Evolutionary conservation across 2,329 filamentous ascomycete genomes (phyloP).

Genomic region (Aspergillus tamarii): DNA sequence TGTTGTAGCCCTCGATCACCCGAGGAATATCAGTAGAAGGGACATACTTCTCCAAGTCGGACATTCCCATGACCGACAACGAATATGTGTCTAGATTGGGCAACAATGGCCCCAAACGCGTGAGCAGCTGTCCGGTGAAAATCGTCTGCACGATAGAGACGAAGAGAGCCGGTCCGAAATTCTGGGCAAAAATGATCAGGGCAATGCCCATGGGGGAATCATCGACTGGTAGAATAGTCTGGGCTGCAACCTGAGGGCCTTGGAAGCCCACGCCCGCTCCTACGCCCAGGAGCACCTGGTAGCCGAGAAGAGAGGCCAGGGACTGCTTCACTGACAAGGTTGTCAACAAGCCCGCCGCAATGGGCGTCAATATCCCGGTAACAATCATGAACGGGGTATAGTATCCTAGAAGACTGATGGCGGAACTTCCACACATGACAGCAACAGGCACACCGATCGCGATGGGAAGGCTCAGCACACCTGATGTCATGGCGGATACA

Average conservation of each 20-base stretch:
- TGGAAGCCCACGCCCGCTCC: constrained; percentile 34
- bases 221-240: constrained; percentile 27
- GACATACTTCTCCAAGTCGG: background rate
- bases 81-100: background rate
- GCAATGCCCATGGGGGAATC: constrained; percentile 34
- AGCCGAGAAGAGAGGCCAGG: constrained; percentile 29
- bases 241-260: constrained; percentile 31
- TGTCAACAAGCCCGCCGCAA: constrained; percentile 33
- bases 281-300: constrained; percentile 31
- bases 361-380: constrained; percentile 21
- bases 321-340: constrained; percentile 21
- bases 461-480: constrained; percentile 30
- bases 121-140: constrained; percentile 29
- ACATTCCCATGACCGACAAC: background rate
- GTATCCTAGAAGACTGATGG: constrained; percentile 27
- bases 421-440: constrained; percentile 22
- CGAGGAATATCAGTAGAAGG: background rate
- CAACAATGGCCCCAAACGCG: background rate
- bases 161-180: constrained; percentile 34
- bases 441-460: constrained; percentile 25
- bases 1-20: constrained; percentile 6
- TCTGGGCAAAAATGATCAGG: constrained; percentile 32
- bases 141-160: constrained; percentile 36
- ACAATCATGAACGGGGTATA: constrained; percentile 34
- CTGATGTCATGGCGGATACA: constrained; percentile 28